Conservation (phyloP, 306 rosid genomes). For the Trifolium pratense region DNA sequence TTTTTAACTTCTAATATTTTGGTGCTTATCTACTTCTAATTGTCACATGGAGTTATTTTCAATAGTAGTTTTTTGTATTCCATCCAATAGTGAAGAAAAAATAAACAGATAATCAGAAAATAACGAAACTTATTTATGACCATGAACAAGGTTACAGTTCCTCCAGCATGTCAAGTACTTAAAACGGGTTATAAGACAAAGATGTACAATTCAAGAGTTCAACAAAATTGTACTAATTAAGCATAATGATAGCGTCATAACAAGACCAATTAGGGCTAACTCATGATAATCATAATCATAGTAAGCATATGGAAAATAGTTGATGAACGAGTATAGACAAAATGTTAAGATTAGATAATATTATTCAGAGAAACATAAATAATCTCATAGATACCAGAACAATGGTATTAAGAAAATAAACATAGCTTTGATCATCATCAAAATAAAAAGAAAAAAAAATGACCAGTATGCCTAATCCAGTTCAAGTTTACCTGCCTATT, state of each 20-base stretch:
- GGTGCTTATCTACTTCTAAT: slow-evolving; percentile 22
- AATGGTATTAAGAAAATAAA: neutral
- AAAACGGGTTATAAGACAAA: neutral
- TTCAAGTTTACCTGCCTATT: neutral
- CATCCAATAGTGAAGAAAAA: slow-evolving; percentile 1
- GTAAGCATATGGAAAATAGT: neutral
- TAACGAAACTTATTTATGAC: slow-evolving; percentile 15
- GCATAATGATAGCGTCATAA: neutral
- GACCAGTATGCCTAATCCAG: slow-evolving; percentile 13
- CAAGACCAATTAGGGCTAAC: neutral
- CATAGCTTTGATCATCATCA: neutral
- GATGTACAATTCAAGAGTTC: neutral
- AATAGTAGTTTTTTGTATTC: neutral
- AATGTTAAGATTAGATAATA: neutral
- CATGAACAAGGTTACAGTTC: neutral
- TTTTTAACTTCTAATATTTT: slow-evolving; percentile 2
- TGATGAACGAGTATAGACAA: neutral
- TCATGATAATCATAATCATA: neutral
- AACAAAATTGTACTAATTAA: slow-evolving; percentile 6
- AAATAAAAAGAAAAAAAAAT: neutral
- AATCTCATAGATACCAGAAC: neutral
- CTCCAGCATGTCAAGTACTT: neutral
- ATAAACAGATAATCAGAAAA: slow-evolving; percentile 7
- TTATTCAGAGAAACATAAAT: slow-evolving; percentile 14
- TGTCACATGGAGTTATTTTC: slow-evolving; percentile 9